Conservation (phyloP, 257 asterid species). For the Avicennia marina region DNA sequence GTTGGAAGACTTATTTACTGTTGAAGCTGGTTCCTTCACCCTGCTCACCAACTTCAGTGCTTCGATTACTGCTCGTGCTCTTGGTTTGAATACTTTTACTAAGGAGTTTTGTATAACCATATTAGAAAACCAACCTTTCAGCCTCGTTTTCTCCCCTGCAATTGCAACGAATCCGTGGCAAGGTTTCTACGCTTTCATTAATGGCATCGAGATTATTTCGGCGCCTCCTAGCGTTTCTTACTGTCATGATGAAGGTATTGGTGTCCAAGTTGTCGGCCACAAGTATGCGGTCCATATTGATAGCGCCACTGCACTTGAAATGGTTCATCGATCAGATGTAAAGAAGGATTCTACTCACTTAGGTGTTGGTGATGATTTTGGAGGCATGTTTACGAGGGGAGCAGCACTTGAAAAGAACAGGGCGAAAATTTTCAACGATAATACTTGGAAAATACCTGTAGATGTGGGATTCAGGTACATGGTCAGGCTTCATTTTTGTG, state of each 20-base stretch:
- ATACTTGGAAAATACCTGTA: conserved; percentile 62
- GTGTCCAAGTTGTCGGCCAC: conserved; percentile 40
- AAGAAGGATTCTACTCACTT: background rate
- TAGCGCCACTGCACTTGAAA: conserved; percentile 53
- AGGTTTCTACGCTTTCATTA: conserved; percentile 59
- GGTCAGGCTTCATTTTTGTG: conserved; percentile 77
- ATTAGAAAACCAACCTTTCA: conserved; percentile 25
- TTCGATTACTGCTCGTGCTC: conserved; percentile 37
- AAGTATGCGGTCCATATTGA: conserved; percentile 33
- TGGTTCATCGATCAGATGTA: conserved; percentile 35
- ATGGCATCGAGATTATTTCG: conserved; percentile 66
- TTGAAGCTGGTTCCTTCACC: conserved; percentile 39
- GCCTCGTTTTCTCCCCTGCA: conserved; percentile 37
- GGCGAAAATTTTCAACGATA: conserved; percentile 42
- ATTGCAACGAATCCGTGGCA: conserved; percentile 23
- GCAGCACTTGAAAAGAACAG: conserved; percentile 52
- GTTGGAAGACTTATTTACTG: conserved; percentile 29
- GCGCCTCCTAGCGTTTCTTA: conserved; percentile 49
- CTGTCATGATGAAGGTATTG: conserved; percentile 40
- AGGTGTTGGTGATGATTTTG: conserved; percentile 30
- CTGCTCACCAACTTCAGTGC: conserved; percentile 42
- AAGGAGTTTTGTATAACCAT: conserved; percentile 53
- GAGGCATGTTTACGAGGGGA: conserved; percentile 36
- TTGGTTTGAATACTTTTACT: conserved; percentile 21
- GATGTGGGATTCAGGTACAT: conserved; percentile 64